Conservation (phyloP, 441 rosid genomes). For the Adansonia gregorii region DNA sequence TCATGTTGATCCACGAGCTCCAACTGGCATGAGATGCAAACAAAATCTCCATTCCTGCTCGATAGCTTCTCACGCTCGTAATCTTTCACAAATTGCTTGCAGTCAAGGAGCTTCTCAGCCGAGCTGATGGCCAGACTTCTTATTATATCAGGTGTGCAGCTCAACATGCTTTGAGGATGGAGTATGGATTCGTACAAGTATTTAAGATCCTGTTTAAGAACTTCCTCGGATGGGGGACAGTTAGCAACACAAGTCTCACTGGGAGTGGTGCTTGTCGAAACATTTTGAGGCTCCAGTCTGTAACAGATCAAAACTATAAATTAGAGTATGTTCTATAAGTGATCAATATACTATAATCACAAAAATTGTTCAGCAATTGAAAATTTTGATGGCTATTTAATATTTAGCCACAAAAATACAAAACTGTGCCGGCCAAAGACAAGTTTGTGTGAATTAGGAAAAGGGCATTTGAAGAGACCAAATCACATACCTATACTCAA, state of each 20-base stretch:
- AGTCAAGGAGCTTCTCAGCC: conserved; percentile 63
- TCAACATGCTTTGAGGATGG: conserved; percentile 45
- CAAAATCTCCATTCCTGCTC: conserved; percentile 22
- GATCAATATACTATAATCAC: neutral
- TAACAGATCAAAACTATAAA: conserved; percentile 20
- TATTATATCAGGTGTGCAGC: conserved; percentile 36
- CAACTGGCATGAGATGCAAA: conserved; percentile 50
- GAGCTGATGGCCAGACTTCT: conserved; percentile 39
- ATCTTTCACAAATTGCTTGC: conserved; percentile 71
- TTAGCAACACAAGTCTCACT: conserved; percentile 29
- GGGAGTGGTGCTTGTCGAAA: conserved; percentile 15
- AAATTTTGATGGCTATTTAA: neutral
- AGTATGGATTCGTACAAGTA: conserved; percentile 52
- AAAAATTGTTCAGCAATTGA: neutral
- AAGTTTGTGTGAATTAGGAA: neutral
- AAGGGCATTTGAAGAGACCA: conserved; percentile 6
- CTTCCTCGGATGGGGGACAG: conserved; percentile 55
- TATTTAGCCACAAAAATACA: neutral
- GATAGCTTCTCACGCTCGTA: conserved; percentile 41
- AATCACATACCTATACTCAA: conserved; percentile 57
- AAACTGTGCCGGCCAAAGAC: neutral
- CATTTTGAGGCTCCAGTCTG: conserved; percentile 58
- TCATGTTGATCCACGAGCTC: conserved; percentile 44
- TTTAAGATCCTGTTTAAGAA: conserved; percentile 51
- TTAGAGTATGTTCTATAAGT: neutral